phyloP scores from a whole-genome alignment of 1,284 basidiomycete species.

The Ustilago esculenta region DNA sequence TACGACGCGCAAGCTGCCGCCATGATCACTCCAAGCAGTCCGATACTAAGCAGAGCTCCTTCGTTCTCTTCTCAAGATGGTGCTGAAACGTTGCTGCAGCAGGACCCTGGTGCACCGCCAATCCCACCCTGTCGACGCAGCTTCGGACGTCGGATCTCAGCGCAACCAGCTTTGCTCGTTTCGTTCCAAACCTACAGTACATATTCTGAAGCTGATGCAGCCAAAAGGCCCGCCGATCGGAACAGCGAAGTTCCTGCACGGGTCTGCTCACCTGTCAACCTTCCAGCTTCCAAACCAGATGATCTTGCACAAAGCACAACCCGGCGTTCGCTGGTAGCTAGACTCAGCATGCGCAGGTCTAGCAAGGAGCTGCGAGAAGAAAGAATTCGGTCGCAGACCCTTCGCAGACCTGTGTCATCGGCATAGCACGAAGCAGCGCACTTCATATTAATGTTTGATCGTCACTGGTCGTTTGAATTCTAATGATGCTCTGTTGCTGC shows the following conservation, averaged over 20 bases:
- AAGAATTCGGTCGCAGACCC: not conserved
- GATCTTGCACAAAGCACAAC: not conserved
- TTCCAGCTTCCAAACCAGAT: not conserved
- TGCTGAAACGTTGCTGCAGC: not conserved
- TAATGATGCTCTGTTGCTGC: no score
- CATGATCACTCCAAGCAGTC: conserved; percentile 14
- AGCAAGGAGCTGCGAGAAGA: conserved; percentile 7
- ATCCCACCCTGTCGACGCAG: conserved; percentile 33
- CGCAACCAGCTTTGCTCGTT: not conserved
- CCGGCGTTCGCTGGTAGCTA: conserved; percentile 25
- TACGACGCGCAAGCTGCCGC: conserved; percentile 10
- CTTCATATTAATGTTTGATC: no score
- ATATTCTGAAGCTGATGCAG: no score
- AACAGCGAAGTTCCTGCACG: not conserved
- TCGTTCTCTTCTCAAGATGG: not conserved
- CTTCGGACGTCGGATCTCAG: conserved; percentile 8
- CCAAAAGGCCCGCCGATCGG: no score
- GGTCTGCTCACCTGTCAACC: conserved; percentile 2
- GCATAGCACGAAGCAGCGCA: no score
- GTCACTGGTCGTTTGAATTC: no score
- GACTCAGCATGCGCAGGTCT: conserved; percentile 14
- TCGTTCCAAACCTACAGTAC: not conserved
- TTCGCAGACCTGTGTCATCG: conserved; percentile 6
- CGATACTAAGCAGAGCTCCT: not conserved
- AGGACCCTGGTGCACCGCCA: conserved; percentile 1